Evolutionary conservation across 805 yeast genomes (phyloP).

Genomic region (Danielia reshetovae): DNA sequence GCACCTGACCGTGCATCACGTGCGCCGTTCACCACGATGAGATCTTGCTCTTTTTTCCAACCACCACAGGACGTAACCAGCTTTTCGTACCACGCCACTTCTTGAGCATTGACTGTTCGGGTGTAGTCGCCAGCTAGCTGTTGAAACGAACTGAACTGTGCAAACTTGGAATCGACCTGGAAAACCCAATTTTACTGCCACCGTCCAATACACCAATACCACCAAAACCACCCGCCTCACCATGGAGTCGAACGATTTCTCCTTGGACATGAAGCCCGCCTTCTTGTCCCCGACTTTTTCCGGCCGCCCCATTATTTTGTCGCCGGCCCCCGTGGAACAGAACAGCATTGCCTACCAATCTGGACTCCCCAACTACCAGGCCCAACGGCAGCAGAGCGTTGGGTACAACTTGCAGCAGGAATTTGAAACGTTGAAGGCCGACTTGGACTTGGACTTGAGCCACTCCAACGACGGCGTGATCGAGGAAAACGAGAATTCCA

Average conservation of each 20-base stretch:
- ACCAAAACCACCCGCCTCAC: too few species aligned
- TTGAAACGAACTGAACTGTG: too few species aligned
- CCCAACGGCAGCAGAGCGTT: constrained; percentile 38
- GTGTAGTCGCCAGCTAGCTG: too few species aligned
- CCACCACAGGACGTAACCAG: too few species aligned
- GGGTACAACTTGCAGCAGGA: constrained; percentile 45
- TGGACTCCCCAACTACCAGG: too few species aligned
- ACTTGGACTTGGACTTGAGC: constrained; percentile 42
- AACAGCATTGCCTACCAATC: too few species aligned
- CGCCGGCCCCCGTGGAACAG: constrained; percentile 39
- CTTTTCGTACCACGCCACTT: not conserved
- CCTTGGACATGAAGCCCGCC: constrained; percentile 3
- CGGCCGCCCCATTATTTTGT: constrained; percentile 37
- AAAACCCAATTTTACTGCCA: too few species aligned
- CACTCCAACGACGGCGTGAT: constrained; percentile 10
- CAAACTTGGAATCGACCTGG: too few species aligned
- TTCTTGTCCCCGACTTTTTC: constrained; percentile 12
- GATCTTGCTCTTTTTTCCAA: too few species aligned
- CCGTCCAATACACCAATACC: too few species aligned
- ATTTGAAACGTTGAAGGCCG: constrained; percentile 44
- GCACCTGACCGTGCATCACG: too few species aligned
- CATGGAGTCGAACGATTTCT: constrained; percentile 5
- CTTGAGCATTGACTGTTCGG: constrained; percentile 2
- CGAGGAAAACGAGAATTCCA: constrained; percentile 1
- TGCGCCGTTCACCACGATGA: too few species aligned